A percentile compares a stretch with the other conserved stretches of the same genome.
phyloP scores from a whole-genome alignment of 371 early-diverging fungal genomes.

The Zancudomyces culisetae region DNA sequence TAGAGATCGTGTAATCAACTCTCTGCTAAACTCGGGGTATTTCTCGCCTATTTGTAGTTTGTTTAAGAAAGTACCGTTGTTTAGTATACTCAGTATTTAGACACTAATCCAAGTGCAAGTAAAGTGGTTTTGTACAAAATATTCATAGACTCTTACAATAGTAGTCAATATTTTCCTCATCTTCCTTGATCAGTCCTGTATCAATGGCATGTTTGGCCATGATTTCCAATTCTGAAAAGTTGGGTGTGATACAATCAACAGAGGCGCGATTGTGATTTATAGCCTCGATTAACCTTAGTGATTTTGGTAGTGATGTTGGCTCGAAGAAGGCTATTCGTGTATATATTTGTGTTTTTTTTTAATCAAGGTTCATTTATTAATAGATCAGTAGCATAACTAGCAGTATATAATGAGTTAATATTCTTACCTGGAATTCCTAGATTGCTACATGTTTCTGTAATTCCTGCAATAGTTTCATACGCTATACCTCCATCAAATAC shows the following conservation, averaged over 20 bases:
- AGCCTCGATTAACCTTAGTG: slow-evolving; percentile 33
- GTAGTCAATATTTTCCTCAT: slow-evolving; percentile 4
- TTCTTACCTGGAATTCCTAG: slow-evolving; percentile 13
- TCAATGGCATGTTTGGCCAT: slow-evolving; percentile 32
- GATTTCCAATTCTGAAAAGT: slow-evolving; percentile 36
- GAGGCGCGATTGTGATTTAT: slow-evolving; percentile 6
- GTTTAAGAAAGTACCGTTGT: too few relatives aligned
- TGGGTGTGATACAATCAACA: slow-evolving; percentile 34
- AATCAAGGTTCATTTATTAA: too few relatives aligned
- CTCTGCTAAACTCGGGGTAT: slow-evolving; percentile 16
- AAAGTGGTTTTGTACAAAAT: too few relatives aligned
- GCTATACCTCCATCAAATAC: slow-evolving; percentile 59
- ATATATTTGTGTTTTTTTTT: too few relatives aligned
- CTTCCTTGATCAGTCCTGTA: slow-evolving; percentile 1
- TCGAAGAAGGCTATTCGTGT: slow-evolving; percentile 46
- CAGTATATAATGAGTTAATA: too few relatives aligned
- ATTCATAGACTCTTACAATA: slow-evolving; percentile 8
- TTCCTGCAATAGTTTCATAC: slow-evolving; percentile 17
- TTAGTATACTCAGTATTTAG: too few relatives aligned
- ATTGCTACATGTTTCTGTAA: slow-evolving; percentile 19
- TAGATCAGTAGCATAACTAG: too few relatives aligned
- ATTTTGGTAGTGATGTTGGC: slow-evolving; percentile 78
- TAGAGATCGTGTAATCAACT: slow-evolving; percentile 13
- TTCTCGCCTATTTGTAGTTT: slow-evolving; percentile 16
- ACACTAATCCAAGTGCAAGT: too few relatives aligned